Percentiles rank a stretch among this genome's conserved stretches.
Evolutionary conservation across 164 flowering plant species (phyloP).

Genomic region (Taxillus chinensis): DNA sequence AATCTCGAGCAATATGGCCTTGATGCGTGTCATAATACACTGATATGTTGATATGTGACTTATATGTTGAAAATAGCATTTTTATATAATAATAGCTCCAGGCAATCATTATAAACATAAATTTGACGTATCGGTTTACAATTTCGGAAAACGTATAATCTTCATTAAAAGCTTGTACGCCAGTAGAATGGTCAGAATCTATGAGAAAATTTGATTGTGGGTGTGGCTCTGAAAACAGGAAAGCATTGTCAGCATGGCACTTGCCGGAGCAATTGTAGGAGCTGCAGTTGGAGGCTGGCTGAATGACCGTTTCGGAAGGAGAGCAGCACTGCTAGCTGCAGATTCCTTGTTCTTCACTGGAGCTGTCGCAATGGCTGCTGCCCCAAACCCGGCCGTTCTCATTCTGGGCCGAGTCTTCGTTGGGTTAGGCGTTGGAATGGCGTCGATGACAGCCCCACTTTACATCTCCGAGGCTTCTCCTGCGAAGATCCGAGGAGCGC

Average conservation of each 20-base stretch:
- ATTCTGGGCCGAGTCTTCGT: slow-evolving; percentile 48
- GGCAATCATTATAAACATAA: too few relatives aligned
- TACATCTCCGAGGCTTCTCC: slow-evolving; percentile 71
- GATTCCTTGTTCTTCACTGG: slow-evolving; percentile 59
- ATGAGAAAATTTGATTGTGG: not conserved
- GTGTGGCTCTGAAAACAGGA: slow-evolving; percentile 22
- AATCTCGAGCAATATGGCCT: too few relatives aligned
- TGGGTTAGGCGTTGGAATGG: slow-evolving; percentile 66
- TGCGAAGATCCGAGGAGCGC: slow-evolving; percentile 47
- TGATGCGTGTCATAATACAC: too few relatives aligned
- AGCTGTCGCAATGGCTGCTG: slow-evolving; percentile 50
- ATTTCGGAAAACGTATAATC: too few relatives aligned
- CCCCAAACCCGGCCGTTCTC: slow-evolving; percentile 34
- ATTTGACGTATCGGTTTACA: too few relatives aligned
- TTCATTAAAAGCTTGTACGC: too few relatives aligned
- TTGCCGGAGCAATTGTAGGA: slow-evolving; percentile 62
- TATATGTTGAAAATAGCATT: too few relatives aligned
- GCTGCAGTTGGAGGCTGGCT: slow-evolving; percentile 63
- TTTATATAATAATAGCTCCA: too few relatives aligned
- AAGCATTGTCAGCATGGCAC: slow-evolving; percentile 59
- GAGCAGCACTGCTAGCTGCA: slow-evolving; percentile 29
- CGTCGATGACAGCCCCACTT: slow-evolving; percentile 59
- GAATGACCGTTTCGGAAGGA: slow-evolving; percentile 42
- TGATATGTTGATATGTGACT: too few relatives aligned
- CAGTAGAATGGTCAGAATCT: too few relatives aligned